Percentiles rank a stretch among this genome's conserved stretches.
Conservation (phyloP, 2,329 filamentous ascomycete species). For the Colletotrichum sp. region DNA sequence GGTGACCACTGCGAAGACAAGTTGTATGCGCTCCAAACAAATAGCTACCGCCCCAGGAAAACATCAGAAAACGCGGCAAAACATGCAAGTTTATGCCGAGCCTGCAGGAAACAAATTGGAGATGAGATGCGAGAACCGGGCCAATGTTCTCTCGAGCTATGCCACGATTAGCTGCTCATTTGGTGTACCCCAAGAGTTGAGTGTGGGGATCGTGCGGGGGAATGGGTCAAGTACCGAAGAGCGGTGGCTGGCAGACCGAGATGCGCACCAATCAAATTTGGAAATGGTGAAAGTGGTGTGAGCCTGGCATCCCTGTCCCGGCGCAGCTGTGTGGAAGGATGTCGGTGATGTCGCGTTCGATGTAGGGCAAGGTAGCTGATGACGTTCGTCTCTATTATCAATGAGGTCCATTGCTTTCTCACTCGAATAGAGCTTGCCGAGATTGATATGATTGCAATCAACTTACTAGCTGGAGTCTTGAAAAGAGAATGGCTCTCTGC, state of each 20-base stretch:
- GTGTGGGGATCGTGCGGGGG: conserved; percentile 11
- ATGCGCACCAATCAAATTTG: conserved; percentile 13
- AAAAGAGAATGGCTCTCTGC: too few species aligned
- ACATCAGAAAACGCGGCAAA: not conserved
- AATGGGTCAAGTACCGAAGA: not conserved
- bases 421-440: too few species aligned
- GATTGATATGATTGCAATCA: too few species aligned
- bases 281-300: not conserved
- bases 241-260: not conserved
- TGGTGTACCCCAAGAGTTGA: not conserved
- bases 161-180: not conserved
- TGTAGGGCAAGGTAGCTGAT: not conserved
- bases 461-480: too few species aligned
- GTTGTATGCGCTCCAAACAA: conserved; percentile 15
- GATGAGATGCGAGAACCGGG: not conserved
- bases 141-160: conserved; percentile 15
- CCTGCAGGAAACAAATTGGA: not conserved
- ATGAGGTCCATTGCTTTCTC: too few species aligned
- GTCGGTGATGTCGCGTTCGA: not conserved
- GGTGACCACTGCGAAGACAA: not conserved
- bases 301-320: not conserved
- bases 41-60: not conserved
- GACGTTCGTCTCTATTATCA: too few species aligned
- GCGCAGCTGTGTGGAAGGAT: not conserved
- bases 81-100: not conserved